Evolutionary conservation across 2,329 filamentous ascomycete genomes (phyloP).

Genomic region (Plenodomus biglobosus): DNA sequence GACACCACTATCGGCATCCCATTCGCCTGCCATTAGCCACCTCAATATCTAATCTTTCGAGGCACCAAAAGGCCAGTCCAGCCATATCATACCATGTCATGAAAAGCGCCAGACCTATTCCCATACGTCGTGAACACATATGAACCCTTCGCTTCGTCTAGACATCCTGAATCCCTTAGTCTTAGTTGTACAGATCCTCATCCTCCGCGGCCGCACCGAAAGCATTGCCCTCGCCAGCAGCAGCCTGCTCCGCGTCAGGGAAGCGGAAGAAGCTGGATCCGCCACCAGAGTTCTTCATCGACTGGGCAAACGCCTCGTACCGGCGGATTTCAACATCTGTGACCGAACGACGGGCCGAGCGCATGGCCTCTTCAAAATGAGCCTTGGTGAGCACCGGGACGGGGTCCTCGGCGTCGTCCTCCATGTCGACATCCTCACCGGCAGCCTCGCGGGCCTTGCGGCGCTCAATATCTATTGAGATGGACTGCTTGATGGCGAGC

Average conservation of each 20-base stretch:
- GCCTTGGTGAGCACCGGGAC: conserved; percentile 94
- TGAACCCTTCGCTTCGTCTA: conserved; percentile 7
- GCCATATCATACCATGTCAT: conserved; percentile 7
- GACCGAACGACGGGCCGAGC: conserved; percentile 87
- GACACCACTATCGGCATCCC: conserved; percentile 5
- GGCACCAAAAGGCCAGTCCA: conserved; percentile 3
- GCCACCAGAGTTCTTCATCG: conserved; percentile 97
- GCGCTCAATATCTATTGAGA: conserved; percentile 83
- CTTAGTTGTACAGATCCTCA: conserved; percentile 93
- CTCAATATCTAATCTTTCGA: conserved; percentile 17
- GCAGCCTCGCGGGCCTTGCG: conserved; percentile 84
- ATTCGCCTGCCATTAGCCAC: conserved; percentile 16
- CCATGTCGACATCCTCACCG: conserved; percentile 68
- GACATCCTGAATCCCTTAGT: conserved; percentile 2
- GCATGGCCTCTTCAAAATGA: conserved; percentile 99
- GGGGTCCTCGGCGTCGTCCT: conserved; percentile 79
- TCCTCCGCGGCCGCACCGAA: conserved; percentile 90
- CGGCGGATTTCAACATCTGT: conserved; percentile 96
- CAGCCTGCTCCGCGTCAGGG: conserved; percentile 59
- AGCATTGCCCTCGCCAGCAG: conserved; percentile 49
- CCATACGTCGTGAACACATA: conserved; percentile 21
- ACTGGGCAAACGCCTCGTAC: conserved; percentile 97
- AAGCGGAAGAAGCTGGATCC: conserved; percentile 99
- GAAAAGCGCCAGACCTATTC: conserved; percentile 14
- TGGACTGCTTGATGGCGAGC: conserved; percentile 98